Evolutionary conservation across 352 stramenopile genomes (phyloP), one percentile per base, ranked within the genome.

Genomic region (Globisporangium paddicum): DNA sequence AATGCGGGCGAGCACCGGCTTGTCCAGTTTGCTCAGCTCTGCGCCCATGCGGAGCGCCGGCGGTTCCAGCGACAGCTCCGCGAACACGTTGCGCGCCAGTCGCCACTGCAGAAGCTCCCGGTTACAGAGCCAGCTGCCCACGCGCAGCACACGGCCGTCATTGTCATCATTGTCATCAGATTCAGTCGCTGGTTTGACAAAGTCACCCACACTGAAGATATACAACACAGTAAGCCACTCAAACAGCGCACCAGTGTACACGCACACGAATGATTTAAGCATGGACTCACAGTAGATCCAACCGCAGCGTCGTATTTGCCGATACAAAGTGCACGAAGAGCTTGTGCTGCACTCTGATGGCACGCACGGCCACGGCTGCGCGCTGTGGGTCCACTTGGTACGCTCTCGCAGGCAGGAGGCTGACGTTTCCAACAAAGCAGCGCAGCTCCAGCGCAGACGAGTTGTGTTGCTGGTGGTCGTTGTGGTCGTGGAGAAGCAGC

Each of bases 251-350:
- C 18, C 38, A 19, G 16, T 19, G 14, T 6, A 44, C 16, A 18
- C n/a, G 16, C 2, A 18, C n/a, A 44, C 4, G 16, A 19, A 9
- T 1, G 16, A 32, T 32, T 32, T 6, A 37, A 28, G 18, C 10
- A 51, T 41, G 6, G n/a, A 71, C 70, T 23, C 21, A 84, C 75
- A 46, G 50, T 9, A 84, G 62, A 16, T 56, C 54, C 26, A 84
- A 30, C 0, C 65, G 70, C n/a, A 74, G 23, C 11, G 67, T 73
- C 42, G 46, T 67, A 5, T 28, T 11, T 19, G 10, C 35, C 19
- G 60, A 66, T n/a, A 84, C 72, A 32, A 82, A 84, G 57, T 84
- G 75, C 30, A 79, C 68, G 41, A 79, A 84, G 38, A 84, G 42
- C 49, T 71, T 71, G 1, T 21, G 55, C 35, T 66, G 66, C 34